Conservation (phyloP, 345 rosid species). For the Garcia nutans region DNA sequence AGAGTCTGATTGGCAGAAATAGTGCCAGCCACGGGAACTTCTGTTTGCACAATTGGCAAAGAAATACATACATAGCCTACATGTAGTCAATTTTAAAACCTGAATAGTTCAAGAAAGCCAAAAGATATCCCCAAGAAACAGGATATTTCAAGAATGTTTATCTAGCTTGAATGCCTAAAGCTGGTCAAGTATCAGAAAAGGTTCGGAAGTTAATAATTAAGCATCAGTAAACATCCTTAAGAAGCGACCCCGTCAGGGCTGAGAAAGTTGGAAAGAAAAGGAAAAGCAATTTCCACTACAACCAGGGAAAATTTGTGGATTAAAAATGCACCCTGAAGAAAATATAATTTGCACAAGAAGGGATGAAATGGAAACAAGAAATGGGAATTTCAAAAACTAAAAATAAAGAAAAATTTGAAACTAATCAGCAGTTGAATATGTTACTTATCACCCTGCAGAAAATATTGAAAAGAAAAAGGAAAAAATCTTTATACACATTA, state of each 20-base stretch:
- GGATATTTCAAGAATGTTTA: no score
- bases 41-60: background rate
- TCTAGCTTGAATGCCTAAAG: no score
- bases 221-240: no score
- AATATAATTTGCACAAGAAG: no score
- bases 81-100: background rate
- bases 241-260: no score
- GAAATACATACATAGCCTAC: background rate
- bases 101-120: background rate
- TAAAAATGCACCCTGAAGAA: no score
- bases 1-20: no score
- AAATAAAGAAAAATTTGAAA: background rate
- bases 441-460: background rate
- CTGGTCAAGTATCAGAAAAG: no score
- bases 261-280: background rate
- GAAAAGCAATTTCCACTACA: background rate
- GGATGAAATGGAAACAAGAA: background rate
- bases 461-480: background rate
- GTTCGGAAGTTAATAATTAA: background rate
- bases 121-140: background rate
- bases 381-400: background rate
- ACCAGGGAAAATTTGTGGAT: background rate
- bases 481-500: background rate
- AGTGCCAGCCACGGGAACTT: background rate
- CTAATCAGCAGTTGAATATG: background rate